These are phyloP conservation scores for Pyrenophora tritici-repentis DNA, from an alignment of 2,329 filamentous ascomycete genomes.

Conservation along the genomic window DNA sequence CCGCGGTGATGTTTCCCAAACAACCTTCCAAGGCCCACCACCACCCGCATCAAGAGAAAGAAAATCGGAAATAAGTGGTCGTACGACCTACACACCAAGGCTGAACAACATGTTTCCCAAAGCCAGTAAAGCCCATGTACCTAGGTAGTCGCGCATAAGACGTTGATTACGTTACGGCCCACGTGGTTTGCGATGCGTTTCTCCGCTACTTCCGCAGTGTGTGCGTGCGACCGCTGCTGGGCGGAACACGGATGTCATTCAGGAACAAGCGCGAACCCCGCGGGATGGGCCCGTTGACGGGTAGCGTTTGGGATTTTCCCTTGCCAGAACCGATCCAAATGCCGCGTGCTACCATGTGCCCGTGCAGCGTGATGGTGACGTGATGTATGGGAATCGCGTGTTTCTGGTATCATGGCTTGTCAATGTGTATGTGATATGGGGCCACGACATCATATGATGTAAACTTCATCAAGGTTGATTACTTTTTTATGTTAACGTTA, in stretches of 20 bases:
- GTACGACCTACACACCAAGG: neutral
- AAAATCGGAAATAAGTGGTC: neutral
- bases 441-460: too few species aligned
- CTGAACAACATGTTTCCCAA: neutral
- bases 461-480: too few species aligned
- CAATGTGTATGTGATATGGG: too few species aligned
- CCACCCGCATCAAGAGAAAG: too few species aligned
- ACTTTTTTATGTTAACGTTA: too few species aligned
- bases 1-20: conserved; percentile 5
- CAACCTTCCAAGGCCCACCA: neutral
- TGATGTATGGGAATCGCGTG: too few species aligned
- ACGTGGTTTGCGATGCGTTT: neutral
- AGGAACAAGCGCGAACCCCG: neutral
- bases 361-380: too few species aligned
- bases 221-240: neutral
- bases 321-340: neutral
- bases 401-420: too few species aligned
- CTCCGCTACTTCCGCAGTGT: conserved; percentile 1
- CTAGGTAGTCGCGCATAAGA: too few species aligned
- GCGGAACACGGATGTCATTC: neutral
- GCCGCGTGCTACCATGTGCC: neutral
- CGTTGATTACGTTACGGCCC: too few species aligned
- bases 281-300: neutral
- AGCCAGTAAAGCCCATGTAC: too few species aligned
- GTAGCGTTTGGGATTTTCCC: too few species aligned